Conservation (phyloP, 306 rosid species). For the Prunus armeniaca region DNA sequence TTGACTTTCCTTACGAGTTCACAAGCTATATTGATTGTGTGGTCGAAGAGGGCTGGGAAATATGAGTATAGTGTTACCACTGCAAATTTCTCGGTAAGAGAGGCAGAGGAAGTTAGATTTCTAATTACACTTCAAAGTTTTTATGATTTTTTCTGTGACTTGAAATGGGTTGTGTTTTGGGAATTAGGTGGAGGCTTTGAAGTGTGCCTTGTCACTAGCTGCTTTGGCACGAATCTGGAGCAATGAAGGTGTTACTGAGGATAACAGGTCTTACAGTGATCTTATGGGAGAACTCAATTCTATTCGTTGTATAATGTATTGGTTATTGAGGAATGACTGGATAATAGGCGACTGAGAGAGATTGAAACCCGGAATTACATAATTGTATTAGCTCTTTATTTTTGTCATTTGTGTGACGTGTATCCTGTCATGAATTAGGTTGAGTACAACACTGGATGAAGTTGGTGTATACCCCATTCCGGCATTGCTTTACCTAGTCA, state of each 20-base stretch:
- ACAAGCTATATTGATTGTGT: conserved; percentile 90
- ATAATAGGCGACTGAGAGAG: neutral
- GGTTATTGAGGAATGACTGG: neutral
- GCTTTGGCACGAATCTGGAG: conserved; percentile 70
- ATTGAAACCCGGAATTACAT: neutral
- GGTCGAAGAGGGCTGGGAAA: conserved; percentile 96
- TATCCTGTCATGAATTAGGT: conserved; percentile 44
- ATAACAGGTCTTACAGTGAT: conserved; percentile 55
- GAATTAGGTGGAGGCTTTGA: conserved; percentile 79
- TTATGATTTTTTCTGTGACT: neutral
- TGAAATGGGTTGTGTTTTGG: conserved; percentile 17
- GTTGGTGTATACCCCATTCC: conserved; percentile 92
- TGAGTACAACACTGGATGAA: conserved; percentile 79
- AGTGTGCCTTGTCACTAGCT: conserved; percentile 77
- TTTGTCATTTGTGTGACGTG: neutral
- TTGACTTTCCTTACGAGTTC: conserved; percentile 90
- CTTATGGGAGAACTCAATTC: neutral
- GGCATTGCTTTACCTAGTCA: conserved; percentile 83
- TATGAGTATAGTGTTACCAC: conserved; percentile 97
- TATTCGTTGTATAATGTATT: neutral
- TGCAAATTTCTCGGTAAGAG: conserved; percentile 78
- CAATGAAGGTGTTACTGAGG: conserved; percentile 78
- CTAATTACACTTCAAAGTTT: neutral
- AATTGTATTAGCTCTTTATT: neutral
- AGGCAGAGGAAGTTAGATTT: neutral